Evolutionary conservation across 1,284 basidiomycete genomes (phyloP).

Genomic region (Microbotryum scabiosae): DNA sequence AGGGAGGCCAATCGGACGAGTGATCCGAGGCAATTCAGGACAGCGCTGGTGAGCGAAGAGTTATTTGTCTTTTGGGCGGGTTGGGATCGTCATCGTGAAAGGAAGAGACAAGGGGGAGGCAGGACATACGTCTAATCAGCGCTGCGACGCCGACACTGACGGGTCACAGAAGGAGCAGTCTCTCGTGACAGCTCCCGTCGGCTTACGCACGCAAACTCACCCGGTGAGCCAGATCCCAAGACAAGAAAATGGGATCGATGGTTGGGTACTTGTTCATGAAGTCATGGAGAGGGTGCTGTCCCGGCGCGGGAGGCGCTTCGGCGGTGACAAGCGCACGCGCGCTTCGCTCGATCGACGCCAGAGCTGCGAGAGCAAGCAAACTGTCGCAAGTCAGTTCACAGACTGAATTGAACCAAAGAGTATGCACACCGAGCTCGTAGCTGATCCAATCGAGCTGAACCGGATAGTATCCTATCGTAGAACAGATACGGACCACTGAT

Average conservation of each 20-base stretch:
- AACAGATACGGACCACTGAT: too few relatives aligned
- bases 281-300: slow-evolving; percentile 15
- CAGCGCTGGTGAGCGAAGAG: slow-evolving; percentile 24
- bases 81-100: not conserved
- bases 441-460: too few relatives aligned
- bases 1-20: slow-evolving; percentile 25
- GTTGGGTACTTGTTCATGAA: slow-evolving; percentile 22
- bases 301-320: too few relatives aligned
- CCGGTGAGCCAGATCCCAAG: slow-evolving; percentile 29
- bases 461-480: too few relatives aligned
- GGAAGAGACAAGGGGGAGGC: too few relatives aligned
- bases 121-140: not conserved
- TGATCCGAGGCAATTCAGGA: slow-evolving; percentile 22
- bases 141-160: not conserved
- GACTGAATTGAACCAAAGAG: too few relatives aligned
- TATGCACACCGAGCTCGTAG: too few relatives aligned
- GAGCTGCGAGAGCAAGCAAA: too few relatives aligned
- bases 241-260: slow-evolving; percentile 21
- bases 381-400: too few relatives aligned
- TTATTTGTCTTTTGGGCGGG: slow-evolving; percentile 19
- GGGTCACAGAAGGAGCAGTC: not conserved
- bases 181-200: too few relatives aligned
- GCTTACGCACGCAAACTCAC: slow-evolving; percentile 2
- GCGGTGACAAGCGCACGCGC: too few relatives aligned
- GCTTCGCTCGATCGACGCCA: too few relatives aligned